phyloP scores from a whole-genome alignment of 2,329 filamentous ascomycete species.

The Beauveria sp. region DNA sequence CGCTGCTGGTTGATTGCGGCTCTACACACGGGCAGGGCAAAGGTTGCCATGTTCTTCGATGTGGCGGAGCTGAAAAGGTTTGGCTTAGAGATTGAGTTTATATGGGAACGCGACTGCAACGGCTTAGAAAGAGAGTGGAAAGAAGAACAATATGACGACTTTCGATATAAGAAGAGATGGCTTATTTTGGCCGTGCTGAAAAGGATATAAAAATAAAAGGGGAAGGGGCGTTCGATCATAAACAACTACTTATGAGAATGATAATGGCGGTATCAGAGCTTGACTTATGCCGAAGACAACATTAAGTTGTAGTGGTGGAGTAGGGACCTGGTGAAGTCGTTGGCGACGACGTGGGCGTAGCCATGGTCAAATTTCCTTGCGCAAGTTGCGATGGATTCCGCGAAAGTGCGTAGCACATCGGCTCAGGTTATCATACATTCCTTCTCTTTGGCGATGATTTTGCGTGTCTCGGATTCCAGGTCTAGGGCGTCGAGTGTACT shows the following conservation, averaged over 20 bases:
- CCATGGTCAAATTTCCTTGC: too few relatives aligned
- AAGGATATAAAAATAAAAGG: slow-evolving; percentile 14
- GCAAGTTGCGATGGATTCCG: too few relatives aligned
- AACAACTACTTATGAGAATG: too few relatives aligned
- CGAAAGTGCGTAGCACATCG: too few relatives aligned
- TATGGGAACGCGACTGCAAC: slow-evolving; percentile 61
- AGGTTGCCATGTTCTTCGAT: slow-evolving; percentile 59
- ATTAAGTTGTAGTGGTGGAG: too few relatives aligned
- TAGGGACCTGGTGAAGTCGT: too few relatives aligned
- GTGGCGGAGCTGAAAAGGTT: slow-evolving; percentile 31
- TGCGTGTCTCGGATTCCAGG: background rate
- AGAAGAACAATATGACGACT: slow-evolving; percentile 52
- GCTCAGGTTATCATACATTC: background rate
- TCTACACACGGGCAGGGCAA: slow-evolving; percentile 63
- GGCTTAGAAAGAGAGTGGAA: slow-evolving; percentile 52
- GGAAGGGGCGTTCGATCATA: too few relatives aligned
- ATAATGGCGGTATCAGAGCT: too few relatives aligned
- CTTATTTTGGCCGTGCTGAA: slow-evolving; percentile 46
- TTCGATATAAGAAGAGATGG: slow-evolving; percentile 56
- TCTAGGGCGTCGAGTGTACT: too few relatives aligned
- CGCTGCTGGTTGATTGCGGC: slow-evolving; percentile 60
- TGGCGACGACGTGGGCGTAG: too few relatives aligned
- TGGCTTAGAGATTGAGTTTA: slow-evolving; percentile 50
- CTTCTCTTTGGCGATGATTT: background rate
- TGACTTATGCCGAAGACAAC: too few relatives aligned